These are phyloP conservation scores for Candida michaelii DNA, from an alignment of 805 yeast species.

Conservation along the genomic window DNA sequence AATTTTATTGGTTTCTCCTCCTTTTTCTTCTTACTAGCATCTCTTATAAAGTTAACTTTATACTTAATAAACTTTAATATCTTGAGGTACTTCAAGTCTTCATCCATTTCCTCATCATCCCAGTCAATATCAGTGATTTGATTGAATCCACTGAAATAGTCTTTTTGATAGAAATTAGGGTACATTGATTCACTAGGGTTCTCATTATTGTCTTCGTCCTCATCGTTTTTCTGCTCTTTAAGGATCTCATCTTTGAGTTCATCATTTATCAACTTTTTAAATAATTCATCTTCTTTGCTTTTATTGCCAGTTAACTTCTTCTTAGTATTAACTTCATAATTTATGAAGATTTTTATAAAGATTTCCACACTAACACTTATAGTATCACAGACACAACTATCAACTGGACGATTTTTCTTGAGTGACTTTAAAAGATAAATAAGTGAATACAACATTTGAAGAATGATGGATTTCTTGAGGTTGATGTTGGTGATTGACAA, in stretches of 20 bases:
- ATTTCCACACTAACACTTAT: slow-evolving; percentile 29
- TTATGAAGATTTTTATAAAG: slow-evolving; percentile 38
- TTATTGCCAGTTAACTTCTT: slow-evolving; percentile 18
- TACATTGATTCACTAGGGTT: slow-evolving; percentile 19
- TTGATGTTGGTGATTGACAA: slow-evolving; percentile 43
- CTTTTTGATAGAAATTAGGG: slow-evolving; percentile 23
- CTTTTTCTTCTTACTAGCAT: slow-evolving; percentile 11
- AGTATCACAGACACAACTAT: slow-evolving; percentile 17
- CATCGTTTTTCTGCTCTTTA: slow-evolving; percentile 27
- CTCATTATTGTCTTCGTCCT: slow-evolving; percentile 29
- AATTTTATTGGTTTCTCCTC: slow-evolving; percentile 1
- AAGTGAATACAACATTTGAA: slow-evolving; percentile 43
- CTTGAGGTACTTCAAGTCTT: slow-evolving; percentile 44
- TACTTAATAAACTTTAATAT: slow-evolving; percentile 43
- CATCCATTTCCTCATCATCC: slow-evolving; percentile 50
- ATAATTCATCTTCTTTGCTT: slow-evolving; percentile 36
- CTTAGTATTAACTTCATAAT: slow-evolving; percentile 30
- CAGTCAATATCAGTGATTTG: slow-evolving; percentile 35
- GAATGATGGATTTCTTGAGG: slow-evolving; percentile 40
- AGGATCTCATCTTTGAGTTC: slow-evolving; percentile 39
- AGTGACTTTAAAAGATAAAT: slow-evolving; percentile 39
- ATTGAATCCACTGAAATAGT: slow-evolving; percentile 14
- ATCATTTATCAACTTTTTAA: slow-evolving; percentile 37
- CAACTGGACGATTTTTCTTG: slow-evolving; percentile 23
- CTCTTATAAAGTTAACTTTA: slow-evolving; percentile 22